These are phyloP conservation scores for Dianthus caryophyllus DNA, from an alignment of 148 eudicot genomes.

Conservation along the genomic window DNA sequence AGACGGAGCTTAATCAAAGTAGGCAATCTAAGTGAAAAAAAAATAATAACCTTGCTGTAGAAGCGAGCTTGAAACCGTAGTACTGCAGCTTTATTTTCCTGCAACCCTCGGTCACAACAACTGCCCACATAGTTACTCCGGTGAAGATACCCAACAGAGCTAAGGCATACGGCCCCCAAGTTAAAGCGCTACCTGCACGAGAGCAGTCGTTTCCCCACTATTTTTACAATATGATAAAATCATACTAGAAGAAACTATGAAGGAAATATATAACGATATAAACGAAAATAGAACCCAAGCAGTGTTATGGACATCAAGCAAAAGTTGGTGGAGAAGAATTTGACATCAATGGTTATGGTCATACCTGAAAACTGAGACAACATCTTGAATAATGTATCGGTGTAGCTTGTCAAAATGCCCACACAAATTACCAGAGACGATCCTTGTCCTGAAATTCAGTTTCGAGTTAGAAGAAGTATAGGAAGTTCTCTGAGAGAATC, in stretches of 20 bases:
- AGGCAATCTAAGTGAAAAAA: conserved; percentile 10
- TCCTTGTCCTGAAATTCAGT: conserved; percentile 78
- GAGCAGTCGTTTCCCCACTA: background rate
- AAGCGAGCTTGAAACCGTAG: conserved; percentile 92
- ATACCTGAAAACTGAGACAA: conserved; percentile 79
- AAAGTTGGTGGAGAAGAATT: background rate
- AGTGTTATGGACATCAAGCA: background rate
- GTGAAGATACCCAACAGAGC: conserved; percentile 63
- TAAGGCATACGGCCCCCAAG: conserved; percentile 74
- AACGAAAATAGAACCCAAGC: background rate
- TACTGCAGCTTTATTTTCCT: conserved; percentile 94
- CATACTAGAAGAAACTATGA: background rate
- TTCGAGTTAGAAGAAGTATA: conserved; percentile 13
- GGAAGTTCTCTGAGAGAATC: background rate
- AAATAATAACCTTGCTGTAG: conserved; percentile 71
- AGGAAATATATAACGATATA: too few relatives aligned
- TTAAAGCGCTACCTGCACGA: conserved; percentile 62
- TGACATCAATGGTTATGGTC: background rate
- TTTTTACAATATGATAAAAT: background rate
- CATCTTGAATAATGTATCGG: conserved; percentile 79
- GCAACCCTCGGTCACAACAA: conserved; percentile 91
- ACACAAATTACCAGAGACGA: conserved; percentile 87
- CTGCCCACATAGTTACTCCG: conserved; percentile 90
- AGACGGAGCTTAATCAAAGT: background rate
- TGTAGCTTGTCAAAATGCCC: conserved; percentile 92